Evolutionary conservation across 768 basidiomycete species (phyloP).

Genomic region (Boletus patriciae): DNA sequence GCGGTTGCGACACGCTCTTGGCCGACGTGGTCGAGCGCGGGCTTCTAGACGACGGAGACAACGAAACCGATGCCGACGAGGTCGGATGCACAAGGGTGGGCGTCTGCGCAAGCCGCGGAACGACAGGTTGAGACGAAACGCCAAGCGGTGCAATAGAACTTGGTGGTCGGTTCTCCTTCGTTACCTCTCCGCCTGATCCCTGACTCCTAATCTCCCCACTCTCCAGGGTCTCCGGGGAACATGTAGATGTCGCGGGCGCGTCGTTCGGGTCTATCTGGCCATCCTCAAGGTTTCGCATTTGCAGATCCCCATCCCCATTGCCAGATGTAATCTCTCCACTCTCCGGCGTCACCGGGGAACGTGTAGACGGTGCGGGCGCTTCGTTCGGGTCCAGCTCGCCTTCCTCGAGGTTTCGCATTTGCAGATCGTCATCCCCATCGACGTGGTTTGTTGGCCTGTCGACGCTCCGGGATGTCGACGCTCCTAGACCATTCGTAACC

Average conservation of each 20-base stretch:
- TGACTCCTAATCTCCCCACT: conserved; percentile 21
- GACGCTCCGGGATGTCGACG: background rate
- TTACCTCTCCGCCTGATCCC: background rate
- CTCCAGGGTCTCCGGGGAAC: conserved; percentile 1
- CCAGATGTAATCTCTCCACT: conserved; percentile 18
- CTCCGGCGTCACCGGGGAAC: conserved; percentile 2
- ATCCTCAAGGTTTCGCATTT: conserved; percentile 9
- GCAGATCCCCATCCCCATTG: background rate
- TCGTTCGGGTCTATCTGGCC: conserved; percentile 17
- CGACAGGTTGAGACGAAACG: background rate
- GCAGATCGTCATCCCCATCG: background rate
- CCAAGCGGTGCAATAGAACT: background rate
- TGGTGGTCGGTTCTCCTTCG: background rate
- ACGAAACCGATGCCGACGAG: background rate
- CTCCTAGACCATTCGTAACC: background rate
- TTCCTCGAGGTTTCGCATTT: conserved; percentile 9
- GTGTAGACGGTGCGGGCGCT: background rate
- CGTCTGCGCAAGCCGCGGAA: background rate
- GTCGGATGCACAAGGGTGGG: background rate
- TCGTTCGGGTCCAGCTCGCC: conserved; percentile 17
- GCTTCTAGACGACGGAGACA: background rate
- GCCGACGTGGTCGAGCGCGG: background rate
- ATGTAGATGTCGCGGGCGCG: background rate
- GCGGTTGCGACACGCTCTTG: background rate
- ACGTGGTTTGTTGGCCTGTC: background rate